Conservation (phyloP, 805 yeast genomes). For the Helenozyma rhizophorensis region DNA sequence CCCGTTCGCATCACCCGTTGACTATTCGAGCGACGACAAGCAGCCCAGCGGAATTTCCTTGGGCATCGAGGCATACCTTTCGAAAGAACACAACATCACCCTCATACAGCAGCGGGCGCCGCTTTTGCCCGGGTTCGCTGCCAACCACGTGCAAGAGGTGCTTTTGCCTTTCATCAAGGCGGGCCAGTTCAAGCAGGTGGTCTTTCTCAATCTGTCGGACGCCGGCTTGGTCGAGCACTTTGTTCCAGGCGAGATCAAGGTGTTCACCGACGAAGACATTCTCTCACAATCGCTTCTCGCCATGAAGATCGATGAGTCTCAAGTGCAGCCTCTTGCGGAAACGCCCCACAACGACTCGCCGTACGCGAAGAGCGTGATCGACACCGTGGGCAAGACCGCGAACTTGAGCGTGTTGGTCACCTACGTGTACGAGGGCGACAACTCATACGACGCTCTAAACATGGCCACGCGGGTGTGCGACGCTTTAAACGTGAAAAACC, state of each 20-base stretch:
- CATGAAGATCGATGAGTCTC: constrained; percentile 18
- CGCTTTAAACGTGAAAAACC: constrained; percentile 18
- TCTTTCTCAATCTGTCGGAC: constrained; percentile 70
- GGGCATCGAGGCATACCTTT: constrained; percentile 61
- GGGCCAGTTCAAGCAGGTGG: constrained; percentile 39
- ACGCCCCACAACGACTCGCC: constrained; percentile 10
- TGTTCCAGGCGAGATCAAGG: constrained; percentile 20
- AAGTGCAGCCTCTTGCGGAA: constrained; percentile 3
- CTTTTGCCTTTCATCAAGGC: constrained; percentile 45
- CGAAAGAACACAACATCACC: constrained; percentile 38
- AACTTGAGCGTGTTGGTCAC: constrained; percentile 43
- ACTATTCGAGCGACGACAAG: constrained; percentile 25
- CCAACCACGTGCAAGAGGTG: constrained; percentile 48
- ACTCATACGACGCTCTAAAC: constrained; percentile 61
- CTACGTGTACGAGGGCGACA: constrained; percentile 88
- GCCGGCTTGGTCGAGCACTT: constrained; percentile 44
- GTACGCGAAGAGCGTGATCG: constrained; percentile 12
- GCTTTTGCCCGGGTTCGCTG: constrained; percentile 58
- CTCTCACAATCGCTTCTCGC: constrained; percentile 27
- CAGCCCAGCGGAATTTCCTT: constrained; percentile 45
- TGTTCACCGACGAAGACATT: constrained; percentile 27
- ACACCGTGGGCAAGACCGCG: constrained; percentile 6
- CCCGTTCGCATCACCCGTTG: constrained; percentile 83
- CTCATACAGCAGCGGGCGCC: constrained; percentile 85
- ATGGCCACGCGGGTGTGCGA: constrained; percentile 39